A percentile compares a stretch with the other conserved stretches of the same genome.
These are phyloP conservation scores for Baudoinia panamericana DNA, from an alignment of 495 filamentous ascomycete genomes.

Conservation along the genomic window DNA sequence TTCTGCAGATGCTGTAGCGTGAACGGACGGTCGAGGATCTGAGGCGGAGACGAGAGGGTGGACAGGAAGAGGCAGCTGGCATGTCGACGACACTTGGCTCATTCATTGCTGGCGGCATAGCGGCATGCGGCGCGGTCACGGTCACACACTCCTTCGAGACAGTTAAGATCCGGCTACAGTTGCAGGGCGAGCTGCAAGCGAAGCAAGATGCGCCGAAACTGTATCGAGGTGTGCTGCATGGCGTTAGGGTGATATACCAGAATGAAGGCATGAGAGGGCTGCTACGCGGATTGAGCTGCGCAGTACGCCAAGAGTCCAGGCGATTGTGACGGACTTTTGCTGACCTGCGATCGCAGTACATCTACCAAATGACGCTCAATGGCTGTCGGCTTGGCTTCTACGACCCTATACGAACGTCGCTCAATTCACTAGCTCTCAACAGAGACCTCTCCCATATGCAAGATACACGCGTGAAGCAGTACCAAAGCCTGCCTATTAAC, in stretches of 20 bases:
- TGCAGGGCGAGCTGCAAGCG: constrained; percentile 88
- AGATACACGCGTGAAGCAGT: constrained; percentile 42
- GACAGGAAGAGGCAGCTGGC: too few species aligned
- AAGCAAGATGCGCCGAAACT: constrained; percentile 70
- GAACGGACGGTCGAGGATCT: background rate
- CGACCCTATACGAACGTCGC: constrained; percentile 66
- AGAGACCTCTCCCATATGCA: constrained; percentile 44
- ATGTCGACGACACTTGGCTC: constrained; percentile 33
- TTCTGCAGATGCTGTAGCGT: background rate
- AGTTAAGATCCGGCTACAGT: constrained; percentile 94
- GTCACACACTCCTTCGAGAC: constrained; percentile 98
- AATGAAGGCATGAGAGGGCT: constrained; percentile 83
- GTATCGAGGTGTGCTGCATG: constrained; percentile 88
- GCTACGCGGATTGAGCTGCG: constrained; percentile 79
- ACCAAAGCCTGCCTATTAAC: constrained; percentile 76
- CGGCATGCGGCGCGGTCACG: constrained; percentile 92
- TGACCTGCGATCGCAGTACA: constrained; percentile 43
- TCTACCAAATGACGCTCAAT: constrained; percentile 94
- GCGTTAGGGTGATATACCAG: constrained; percentile 74
- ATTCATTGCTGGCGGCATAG: constrained; percentile 91
- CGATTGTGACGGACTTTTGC: background rate
- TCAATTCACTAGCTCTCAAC: constrained; percentile 36
- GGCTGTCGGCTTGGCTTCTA: constrained; percentile 96
- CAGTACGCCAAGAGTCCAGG: constrained; percentile 37
- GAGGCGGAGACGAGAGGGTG: background rate